Evolutionary conservation across 805 yeast genomes (phyloP), one percentile per base, ranked within the genome.

Genomic region (Lipomyces spencermartinsiae): DNA sequence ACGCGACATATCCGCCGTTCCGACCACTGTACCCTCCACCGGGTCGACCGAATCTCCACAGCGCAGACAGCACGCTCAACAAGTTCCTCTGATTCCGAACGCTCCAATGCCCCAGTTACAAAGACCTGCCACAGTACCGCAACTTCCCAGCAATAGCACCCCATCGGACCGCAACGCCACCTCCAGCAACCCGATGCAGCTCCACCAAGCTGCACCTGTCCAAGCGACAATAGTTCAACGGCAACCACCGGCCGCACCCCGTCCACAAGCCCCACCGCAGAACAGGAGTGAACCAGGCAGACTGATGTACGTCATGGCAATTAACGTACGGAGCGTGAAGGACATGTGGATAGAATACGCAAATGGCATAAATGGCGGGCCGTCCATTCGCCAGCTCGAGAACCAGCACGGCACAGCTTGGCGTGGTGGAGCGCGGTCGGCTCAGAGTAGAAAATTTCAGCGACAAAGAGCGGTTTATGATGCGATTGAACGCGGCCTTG

Each of bases 361-460:
- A n/a, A 61, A 59, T 49, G 71, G 71, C 25, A 33, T 68, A 22
- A 54, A 63, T 49, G 71, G 69, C 35, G 71, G 71, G 5, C 71
- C 71, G 22, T 55, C 66, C 12, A 57, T 68, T 57, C 66, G 67
- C 49, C 33, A 31, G 8, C 61, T 68, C 14, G 71, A 68, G 34
- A 62, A 60, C 56, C 61, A 58, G 59, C 69, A 68, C 49, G 71
- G 71, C 31, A 68, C 71, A 14, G 63, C 66, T 9, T 68, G 71
- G 71, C 66, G 71, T 31, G 71, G 71, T 7, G 71, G 71, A 16
- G 66, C 71, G 10, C 46, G 71, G 14, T 68, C 71, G 9, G 71
- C 71, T 12, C 71, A 68, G 49, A 58, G 65, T 35, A 58, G 71
- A 22, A 68, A 68, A 62, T 68, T 68, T 53, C 71, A 68, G 53